Conservation (phyloP, 2,329 filamentous ascomycete genomes). For the Lasiodiplodia theobromae region DNA sequence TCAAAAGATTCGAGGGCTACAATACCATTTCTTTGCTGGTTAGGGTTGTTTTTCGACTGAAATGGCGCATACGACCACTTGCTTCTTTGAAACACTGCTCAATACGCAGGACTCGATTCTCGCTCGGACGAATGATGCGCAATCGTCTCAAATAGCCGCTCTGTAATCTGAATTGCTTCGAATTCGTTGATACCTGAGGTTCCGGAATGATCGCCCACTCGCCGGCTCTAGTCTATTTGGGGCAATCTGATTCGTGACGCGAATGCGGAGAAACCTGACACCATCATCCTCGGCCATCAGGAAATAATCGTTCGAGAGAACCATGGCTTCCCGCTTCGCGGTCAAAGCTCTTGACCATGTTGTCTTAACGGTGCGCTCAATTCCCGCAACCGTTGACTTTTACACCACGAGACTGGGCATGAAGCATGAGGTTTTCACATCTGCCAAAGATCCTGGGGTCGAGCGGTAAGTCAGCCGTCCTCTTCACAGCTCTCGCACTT, state of each 20-base stretch:
- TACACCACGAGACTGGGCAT: conserved; percentile 31
- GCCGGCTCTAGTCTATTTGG: background rate
- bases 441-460: conserved; percentile 15
- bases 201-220: background rate
- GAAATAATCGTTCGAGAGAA: background rate
- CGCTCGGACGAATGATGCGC: background rate
- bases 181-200: background rate
- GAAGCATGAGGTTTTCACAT: conserved; percentile 30
- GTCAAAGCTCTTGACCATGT: conserved; percentile 21
- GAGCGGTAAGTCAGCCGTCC: conserved; percentile 19
- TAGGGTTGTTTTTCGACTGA: conserved; percentile 6
- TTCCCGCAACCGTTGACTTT: conserved; percentile 31
- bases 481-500: background rate
- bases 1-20: conserved; percentile 14
- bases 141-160: background rate
- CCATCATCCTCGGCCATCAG: background rate
- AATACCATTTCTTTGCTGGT: conserved; percentile 28
- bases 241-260: conserved; percentile 13
- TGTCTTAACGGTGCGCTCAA: conserved; percentile 11
- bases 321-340: conserved; percentile 12
- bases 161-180: background rate
- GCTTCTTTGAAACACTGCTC: background rate
- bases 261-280: conserved; percentile 11
- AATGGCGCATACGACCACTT: conserved; percentile 4
- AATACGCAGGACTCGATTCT: background rate